A percentile compares a stretch with the other conserved stretches of the same genome.
Evolutionary conservation across 352 stramenopile genomes (phyloP).

Genomic region (Globisporangium nunn): DNA sequence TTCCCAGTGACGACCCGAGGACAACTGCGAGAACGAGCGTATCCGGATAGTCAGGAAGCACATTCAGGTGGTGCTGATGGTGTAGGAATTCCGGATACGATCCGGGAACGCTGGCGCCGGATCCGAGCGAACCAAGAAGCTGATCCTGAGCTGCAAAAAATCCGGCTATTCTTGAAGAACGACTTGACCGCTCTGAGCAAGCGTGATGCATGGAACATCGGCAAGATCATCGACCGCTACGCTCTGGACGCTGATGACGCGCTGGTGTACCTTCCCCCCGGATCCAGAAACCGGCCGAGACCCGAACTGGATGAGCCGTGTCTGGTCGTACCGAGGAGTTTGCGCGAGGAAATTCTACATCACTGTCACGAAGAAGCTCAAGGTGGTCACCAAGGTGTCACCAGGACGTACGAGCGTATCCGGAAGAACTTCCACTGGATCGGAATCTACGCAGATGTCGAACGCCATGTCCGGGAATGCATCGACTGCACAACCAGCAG

Average conservation of each 20-base stretch:
- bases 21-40: no score
- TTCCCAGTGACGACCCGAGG: not conserved
- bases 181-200: not conserved
- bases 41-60: no score
- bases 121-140: not conserved
- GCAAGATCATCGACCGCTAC: not conserved
- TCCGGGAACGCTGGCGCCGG: not conserved
- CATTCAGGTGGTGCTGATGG: no score
- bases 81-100: not conserved
- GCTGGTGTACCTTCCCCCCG: not conserved
- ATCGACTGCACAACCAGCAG: constrained; percentile 3
- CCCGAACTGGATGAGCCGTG: accelerated
- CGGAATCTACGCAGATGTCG: constrained; percentile 2
- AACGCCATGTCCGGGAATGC: not conserved
- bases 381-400: not conserved
- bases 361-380: not conserved
- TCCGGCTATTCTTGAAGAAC: not conserved
- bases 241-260: not conserved
- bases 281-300: not conserved
- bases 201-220: not conserved
- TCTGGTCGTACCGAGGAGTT: not conserved
- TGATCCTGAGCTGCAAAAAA: not conserved
- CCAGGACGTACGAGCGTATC: constrained; percentile 1
- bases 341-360: not conserved
- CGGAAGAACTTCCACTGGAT: not conserved